A percentile compares a stretch with the other conserved stretches of the same genome.
These are phyloP conservation scores for Aspergillus diversus DNA, from an alignment of 495 filamentous ascomycete genomes.

Conservation along the genomic window DNA sequence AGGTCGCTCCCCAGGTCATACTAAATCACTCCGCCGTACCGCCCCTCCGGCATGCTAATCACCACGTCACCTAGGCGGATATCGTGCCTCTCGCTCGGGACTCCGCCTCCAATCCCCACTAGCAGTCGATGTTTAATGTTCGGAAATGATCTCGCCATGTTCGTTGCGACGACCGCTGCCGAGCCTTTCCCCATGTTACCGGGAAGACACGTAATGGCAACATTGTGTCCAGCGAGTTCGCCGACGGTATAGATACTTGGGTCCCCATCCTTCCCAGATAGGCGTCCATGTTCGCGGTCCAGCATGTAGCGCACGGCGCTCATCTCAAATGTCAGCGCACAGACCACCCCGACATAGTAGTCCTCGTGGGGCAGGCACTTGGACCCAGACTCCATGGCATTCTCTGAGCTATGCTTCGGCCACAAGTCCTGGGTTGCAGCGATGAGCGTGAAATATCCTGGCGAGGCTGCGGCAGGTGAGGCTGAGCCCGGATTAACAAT, in stretches of 20 bases:
- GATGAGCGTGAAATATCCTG: too few species aligned
- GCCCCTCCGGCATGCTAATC: constrained; percentile 34
- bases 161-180: constrained; percentile 26
- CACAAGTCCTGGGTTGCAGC: too few species aligned
- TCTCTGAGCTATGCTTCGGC: too few species aligned
- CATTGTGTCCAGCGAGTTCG: constrained; percentile 31
- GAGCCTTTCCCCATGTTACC: constrained; percentile 34
- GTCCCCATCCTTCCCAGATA: too few species aligned
- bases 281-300: too few species aligned
- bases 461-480: too few species aligned
- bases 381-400: too few species aligned
- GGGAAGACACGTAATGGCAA: constrained; percentile 32
- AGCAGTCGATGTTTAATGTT: constrained; percentile 42
- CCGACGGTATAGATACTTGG: not conserved
- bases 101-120: constrained; percentile 43
- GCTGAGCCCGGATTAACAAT: too few species aligned
- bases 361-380: too few species aligned
- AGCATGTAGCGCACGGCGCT: too few species aligned
- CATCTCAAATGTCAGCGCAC: too few species aligned
- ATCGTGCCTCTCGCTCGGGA: constrained; percentile 25
- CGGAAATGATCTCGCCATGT: constrained; percentile 34
- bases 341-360: too few species aligned
- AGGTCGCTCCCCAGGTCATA: constrained; percentile 34
- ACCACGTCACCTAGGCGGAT: constrained; percentile 48
- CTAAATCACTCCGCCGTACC: constrained; percentile 41